Percentiles rank a stretch among this genome's conserved stretches.
Evolutionary conservation across 495 filamentous ascomycete species (phyloP).

Genomic region (Hypoxylon lenormandii): DNA sequence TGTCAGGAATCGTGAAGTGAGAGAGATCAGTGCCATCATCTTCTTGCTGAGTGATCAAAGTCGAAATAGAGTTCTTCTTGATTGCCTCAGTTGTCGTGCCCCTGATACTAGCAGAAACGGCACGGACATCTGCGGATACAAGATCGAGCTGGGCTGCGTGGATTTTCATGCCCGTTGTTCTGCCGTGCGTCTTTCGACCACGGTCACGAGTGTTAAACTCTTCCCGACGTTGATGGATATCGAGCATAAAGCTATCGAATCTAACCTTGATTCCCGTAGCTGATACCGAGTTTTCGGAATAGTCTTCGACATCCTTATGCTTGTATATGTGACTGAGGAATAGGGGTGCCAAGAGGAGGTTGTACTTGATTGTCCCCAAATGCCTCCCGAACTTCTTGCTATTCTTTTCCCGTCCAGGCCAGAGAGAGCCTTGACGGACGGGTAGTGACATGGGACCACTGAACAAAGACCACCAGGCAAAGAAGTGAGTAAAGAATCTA

Average conservation of each 20-base stretch:
- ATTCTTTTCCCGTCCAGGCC: constrained; percentile 90
- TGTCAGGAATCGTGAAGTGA: constrained; percentile 91
- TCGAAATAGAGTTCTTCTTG: constrained; percentile 67
- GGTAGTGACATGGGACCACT: constrained; percentile 94
- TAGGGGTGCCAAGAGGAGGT: constrained; percentile 86
- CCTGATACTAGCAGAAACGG: constrained; percentile 88
- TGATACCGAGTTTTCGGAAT: constrained; percentile 79
- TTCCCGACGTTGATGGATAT: constrained; percentile 93
- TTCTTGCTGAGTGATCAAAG: constrained; percentile 63
- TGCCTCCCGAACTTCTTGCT: constrained; percentile 99
- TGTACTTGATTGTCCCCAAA: constrained; percentile 97
- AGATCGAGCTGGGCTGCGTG: constrained; percentile 93
- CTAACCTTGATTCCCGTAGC: constrained; percentile 94
- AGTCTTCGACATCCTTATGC: constrained; percentile 93
- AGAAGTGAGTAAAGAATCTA: constrained; percentile 97
- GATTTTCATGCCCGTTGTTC: constrained; percentile 92
- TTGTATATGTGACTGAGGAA: constrained; percentile 98
- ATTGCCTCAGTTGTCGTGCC: constrained; percentile 80
- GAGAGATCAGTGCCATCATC: constrained; percentile 74
- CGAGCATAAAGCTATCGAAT: constrained; percentile 93
- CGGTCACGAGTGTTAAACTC: constrained; percentile 83
- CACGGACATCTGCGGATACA: constrained; percentile 90
- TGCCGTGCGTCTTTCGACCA: constrained; percentile 75
- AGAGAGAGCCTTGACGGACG: constrained; percentile 88
- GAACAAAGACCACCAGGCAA: constrained; percentile 97